phyloP scores from a whole-genome alignment of 768 basidiomycete genomes.

The Infundibulicybe gibba region DNA sequence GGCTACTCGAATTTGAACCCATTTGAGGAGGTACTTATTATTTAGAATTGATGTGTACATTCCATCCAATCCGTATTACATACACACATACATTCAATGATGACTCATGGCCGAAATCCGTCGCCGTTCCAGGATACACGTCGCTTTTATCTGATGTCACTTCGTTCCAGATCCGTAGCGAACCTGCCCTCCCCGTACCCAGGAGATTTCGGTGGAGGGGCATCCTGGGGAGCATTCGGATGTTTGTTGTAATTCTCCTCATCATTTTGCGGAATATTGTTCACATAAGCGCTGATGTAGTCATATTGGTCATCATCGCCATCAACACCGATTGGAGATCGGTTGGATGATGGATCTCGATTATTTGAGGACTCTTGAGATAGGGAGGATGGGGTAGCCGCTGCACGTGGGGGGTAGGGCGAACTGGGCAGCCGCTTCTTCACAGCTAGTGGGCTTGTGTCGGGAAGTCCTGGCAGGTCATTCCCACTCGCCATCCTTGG shows the following conservation, averaged over 20 bases:
- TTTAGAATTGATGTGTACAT: too few species aligned
- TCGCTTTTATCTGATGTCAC: slow-evolving; percentile 1
- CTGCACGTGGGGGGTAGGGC: slow-evolving; percentile 26
- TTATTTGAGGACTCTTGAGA: slow-evolving; percentile 10
- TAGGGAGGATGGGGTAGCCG: slow-evolving; percentile 6
- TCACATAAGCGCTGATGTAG: slow-evolving; percentile 54
- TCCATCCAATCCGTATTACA: too few species aligned
- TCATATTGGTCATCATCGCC: slow-evolving; percentile 49
- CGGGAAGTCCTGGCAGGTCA: slow-evolving; percentile 25
- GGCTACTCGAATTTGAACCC: too few species aligned
- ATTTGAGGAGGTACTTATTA: too few species aligned
- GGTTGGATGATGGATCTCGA: slow-evolving; percentile 4
- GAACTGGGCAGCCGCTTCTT: slow-evolving; percentile 49
- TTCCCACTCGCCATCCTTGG: slow-evolving; percentile 24
- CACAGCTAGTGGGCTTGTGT: slow-evolving; percentile 42
- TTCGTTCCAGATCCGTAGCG: slow-evolving; percentile 41
- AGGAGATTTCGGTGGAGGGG: not conserved
- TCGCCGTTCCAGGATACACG: too few species aligned
- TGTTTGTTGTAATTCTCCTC: slow-evolving; percentile 6
- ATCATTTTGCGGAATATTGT: slow-evolving; percentile 9
- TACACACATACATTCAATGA: too few species aligned
- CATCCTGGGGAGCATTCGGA: slow-evolving; percentile 4
- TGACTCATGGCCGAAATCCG: too few species aligned
- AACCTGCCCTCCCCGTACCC: slow-evolving; percentile 40
- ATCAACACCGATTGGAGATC: not conserved